Conservation (phyloP, 2,329 filamentous ascomycete species). For the Trichoderma breve region DNA sequence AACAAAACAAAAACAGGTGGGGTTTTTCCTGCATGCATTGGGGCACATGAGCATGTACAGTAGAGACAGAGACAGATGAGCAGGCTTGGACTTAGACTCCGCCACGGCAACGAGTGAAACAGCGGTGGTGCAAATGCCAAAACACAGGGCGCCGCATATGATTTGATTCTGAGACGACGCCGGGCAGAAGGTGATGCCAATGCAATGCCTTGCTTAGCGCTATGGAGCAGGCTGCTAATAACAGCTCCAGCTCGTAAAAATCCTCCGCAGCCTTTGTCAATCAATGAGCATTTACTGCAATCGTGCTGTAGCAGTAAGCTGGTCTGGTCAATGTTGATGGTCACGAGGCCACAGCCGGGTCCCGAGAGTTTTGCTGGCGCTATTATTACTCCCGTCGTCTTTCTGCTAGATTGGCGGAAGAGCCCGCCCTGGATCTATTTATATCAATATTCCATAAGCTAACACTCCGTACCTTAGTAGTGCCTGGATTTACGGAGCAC, state of each 20-base stretch:
- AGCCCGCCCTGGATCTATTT: slow-evolving; percentile 3
- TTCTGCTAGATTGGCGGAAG: neutral
- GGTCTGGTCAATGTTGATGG: neutral
- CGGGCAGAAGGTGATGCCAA: neutral
- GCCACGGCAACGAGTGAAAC: slow-evolving; percentile 20
- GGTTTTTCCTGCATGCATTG: neutral
- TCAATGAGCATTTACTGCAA: neutral
- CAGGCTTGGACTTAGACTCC: neutral
- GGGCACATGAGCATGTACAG: neutral
- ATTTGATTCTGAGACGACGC: slow-evolving; percentile 4
- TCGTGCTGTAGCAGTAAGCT: neutral
- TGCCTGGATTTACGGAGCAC: neutral
- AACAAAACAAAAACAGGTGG: no score
- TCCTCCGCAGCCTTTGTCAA: neutral
- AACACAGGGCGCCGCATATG: slow-evolving; percentile 9
- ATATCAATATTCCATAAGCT: neutral
- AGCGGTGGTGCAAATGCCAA: slow-evolving; percentile 17
- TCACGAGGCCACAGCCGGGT: slow-evolving; percentile 12
- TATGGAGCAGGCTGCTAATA: neutral
- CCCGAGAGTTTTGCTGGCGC: neutral
- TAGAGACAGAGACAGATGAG: neutral
- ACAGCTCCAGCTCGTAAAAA: neutral
- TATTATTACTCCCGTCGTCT: neutral
- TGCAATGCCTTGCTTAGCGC: neutral
- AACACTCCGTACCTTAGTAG: neutral